Conservation (phyloP, 108 stramenopile species). For the Craspedostauros australis region DNA sequence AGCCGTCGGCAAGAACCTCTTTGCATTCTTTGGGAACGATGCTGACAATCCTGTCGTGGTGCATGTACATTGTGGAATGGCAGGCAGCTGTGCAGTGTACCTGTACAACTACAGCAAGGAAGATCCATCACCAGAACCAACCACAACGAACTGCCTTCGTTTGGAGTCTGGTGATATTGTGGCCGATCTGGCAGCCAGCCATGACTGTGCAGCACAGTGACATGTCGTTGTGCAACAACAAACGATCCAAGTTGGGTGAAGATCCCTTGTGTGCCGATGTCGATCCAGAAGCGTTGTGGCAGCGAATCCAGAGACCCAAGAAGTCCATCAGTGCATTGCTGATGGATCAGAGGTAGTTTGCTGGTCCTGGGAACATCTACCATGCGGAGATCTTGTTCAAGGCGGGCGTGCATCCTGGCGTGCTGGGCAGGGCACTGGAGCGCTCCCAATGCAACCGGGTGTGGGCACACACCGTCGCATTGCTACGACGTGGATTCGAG, state of each 20-base stretch:
- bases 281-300: conserved; percentile 42
- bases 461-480: conserved; percentile 48
- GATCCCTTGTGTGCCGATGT: conserved; percentile 70
- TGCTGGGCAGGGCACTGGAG: conserved; percentile 25
- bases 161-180: conserved; percentile 38
- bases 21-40: conserved; percentile 46
- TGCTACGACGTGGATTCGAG: conserved; percentile 48
- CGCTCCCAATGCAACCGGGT: conserved; percentile 40
- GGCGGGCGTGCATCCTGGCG: conserved; percentile 60
- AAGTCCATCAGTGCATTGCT: conserved; percentile 58
- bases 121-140: conserved; percentile 48
- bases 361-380: conserved; percentile 74
- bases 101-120: conserved; percentile 23
- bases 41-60: not conserved
- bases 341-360: conserved; percentile 69
- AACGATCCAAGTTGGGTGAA: conserved; percentile 48
- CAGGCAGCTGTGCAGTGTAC: conserved; percentile 58
- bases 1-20: conserved; percentile 75
- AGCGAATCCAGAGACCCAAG: conserved; percentile 40
- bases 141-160: conserved; percentile 45
- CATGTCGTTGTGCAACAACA: conserved; percentile 35
- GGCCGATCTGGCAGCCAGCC: conserved; percentile 62
- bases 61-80: conserved; percentile 78
- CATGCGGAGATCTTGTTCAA: conserved; percentile 72
- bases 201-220: conserved; percentile 66